These are phyloP conservation scores for Mucor circinelloides DNA, from an alignment of 371 early-diverging fungal species.

Conservation along the genomic window DNA sequence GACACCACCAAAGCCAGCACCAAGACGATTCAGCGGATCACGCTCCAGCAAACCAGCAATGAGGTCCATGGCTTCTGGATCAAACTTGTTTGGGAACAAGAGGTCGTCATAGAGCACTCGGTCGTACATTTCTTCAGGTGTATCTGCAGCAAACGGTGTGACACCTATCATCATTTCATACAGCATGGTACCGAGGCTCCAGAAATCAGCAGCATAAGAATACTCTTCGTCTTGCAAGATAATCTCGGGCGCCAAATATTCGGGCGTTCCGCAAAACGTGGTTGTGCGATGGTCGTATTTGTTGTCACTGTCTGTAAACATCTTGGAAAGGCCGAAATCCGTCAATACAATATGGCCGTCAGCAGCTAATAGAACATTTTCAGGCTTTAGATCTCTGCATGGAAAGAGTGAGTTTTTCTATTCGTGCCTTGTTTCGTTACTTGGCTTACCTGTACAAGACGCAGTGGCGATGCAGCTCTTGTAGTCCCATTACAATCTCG, in stretches of 20 bases:
- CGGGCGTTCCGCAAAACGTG: constrained; percentile 95
- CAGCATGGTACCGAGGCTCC: constrained; percentile 95
- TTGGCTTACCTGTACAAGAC: constrained; percentile 70
- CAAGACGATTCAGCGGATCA: constrained; percentile 66
- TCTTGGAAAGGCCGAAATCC: constrained; percentile 77
- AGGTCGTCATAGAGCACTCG: constrained; percentile 74
- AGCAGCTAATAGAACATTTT: constrained; percentile 66
- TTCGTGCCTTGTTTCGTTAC: not conserved
- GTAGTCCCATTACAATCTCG: constrained; percentile 77
- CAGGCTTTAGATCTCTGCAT: constrained; percentile 65
- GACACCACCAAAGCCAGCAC: constrained; percentile 55
- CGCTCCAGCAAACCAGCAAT: constrained; percentile 67
- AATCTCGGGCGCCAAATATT: constrained; percentile 91
- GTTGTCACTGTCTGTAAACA: constrained; percentile 46
- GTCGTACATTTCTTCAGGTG: constrained; percentile 74
- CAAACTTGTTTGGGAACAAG: constrained; percentile 62
- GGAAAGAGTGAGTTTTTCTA: not conserved
- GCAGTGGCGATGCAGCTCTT: constrained; percentile 75
- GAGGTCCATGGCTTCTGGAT: constrained; percentile 54
- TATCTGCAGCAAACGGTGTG: constrained; percentile 77
- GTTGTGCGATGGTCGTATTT: constrained; percentile 63
- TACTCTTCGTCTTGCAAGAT: constrained; percentile 74
- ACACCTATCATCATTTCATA: constrained; percentile 80
- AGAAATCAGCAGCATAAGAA: constrained; percentile 92
- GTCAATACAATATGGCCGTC: constrained; percentile 76